Evolutionary conservation across 768 basidiomycete species (phyloP).

Genomic region (Xerocomellus intermedius): DNA sequence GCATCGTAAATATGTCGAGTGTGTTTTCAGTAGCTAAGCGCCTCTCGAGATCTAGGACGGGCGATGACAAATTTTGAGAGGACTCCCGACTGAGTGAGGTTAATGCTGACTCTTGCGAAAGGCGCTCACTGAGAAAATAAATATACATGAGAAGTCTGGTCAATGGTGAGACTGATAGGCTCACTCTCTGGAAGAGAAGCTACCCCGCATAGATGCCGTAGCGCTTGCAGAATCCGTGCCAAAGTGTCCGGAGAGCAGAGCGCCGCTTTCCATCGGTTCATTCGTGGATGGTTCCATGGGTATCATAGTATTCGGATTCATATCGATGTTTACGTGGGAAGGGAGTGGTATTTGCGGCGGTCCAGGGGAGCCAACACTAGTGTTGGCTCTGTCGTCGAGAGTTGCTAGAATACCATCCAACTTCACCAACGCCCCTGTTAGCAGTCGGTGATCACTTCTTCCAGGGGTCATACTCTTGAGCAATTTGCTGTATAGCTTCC

Average conservation of each 20-base stretch:
- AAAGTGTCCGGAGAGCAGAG: conserved; percentile 24
- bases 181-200: conserved; percentile 57
- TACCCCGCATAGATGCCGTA: conserved; percentile 50
- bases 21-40: conserved; percentile 75
- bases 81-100: conserved; percentile 55
- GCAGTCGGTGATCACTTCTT: conserved; percentile 78
- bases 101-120: conserved; percentile 57
- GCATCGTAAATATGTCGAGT: conserved; percentile 95
- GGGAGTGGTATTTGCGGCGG: background rate
- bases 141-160: conserved; percentile 6
- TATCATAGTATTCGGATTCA: background rate
- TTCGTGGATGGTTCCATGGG: background rate
- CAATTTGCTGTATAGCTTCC: conserved; percentile 81
- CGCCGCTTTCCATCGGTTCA: background rate
- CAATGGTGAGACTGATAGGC: conserved; percentile 19
- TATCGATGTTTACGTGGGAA: background rate
- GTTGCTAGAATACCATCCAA: conserved; percentile 70
- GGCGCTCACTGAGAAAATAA: conserved; percentile 44
- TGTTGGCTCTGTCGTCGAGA: conserved; percentile 56
- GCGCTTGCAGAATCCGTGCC: conserved; percentile 39
- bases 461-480: conserved; percentile 86
- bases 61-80: conserved; percentile 49
- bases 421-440: conserved; percentile 77
- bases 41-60: conserved; percentile 77
- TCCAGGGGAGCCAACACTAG: conserved; percentile 23